Percentiles rank a stretch among this genome's conserved stretches.
These are phyloP conservation scores for Globisporangium uncinulatum DNA, from an alignment of 352 stramenopile species.

Conservation along the genomic window DNA sequence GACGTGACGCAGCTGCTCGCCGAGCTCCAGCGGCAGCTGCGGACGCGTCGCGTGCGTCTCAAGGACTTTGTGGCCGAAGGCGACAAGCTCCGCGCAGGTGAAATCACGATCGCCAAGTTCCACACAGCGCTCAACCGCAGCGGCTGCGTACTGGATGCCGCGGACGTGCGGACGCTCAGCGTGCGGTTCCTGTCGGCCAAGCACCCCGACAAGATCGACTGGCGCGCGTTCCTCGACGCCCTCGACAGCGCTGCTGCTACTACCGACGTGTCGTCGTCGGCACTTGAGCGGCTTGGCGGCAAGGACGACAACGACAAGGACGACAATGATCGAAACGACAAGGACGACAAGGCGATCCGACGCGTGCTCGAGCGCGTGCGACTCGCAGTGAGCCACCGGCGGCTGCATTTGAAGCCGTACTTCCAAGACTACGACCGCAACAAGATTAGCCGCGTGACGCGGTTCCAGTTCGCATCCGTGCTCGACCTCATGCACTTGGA, in stretches of 20 bases:
- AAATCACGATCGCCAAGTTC: constrained; percentile 83
- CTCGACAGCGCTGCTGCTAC: constrained; percentile 23
- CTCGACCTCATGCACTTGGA: constrained; percentile 80
- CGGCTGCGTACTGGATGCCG: constrained; percentile 56
- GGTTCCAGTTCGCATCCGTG: constrained; percentile 78
- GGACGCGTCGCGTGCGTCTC: constrained; percentile 59
- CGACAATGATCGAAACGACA: constrained; percentile 1
- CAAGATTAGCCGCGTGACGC: constrained; percentile 60
- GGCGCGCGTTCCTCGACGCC: constrained; percentile 58
- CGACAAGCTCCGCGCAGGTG: constrained; percentile 71
- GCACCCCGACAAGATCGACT: constrained; percentile 75
- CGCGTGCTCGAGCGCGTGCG: constrained; percentile 39
- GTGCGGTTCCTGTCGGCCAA: constrained; percentile 50
- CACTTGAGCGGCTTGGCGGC: neutral
- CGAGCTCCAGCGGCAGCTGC: constrained; percentile 59
- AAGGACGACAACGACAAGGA: neutral
- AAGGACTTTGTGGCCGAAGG: constrained; percentile 81
- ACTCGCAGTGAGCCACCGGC: constrained; percentile 51
- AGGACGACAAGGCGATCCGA: constrained; percentile 20
- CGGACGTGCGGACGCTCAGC: constrained; percentile 61
- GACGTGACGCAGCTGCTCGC: constrained; percentile 43
- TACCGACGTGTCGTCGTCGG: neutral
- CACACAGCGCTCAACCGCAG: constrained; percentile 81
- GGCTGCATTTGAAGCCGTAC: constrained; percentile 83
- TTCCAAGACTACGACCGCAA: constrained; percentile 87